Conservation (phyloP, 306 rosid genomes). For the Vicia faba region DNA sequence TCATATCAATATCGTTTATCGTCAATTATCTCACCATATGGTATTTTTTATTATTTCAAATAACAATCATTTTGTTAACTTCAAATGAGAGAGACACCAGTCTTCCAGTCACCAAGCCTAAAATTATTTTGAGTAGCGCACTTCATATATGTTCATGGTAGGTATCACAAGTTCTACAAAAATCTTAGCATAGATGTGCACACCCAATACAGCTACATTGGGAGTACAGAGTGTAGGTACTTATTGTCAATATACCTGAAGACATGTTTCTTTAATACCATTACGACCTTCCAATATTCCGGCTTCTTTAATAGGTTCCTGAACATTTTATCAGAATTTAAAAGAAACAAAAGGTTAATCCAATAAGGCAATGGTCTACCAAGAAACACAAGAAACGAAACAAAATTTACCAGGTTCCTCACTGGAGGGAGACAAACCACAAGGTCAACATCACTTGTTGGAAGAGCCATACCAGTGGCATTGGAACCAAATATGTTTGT, state of each 20-base stretch:
- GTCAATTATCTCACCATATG: slow-evolving; percentile 10
- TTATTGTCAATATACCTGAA: slow-evolving; percentile 67
- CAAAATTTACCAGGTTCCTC: slow-evolving; percentile 77
- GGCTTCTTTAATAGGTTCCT: slow-evolving; percentile 99
- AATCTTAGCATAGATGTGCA: slow-evolving; percentile 31
- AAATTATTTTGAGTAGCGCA: slow-evolving; percentile 20
- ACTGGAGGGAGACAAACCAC: slow-evolving; percentile 96
- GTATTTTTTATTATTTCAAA: slow-evolving; percentile 31
- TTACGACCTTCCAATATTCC: slow-evolving; percentile 98
- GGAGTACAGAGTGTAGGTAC: slow-evolving; percentile 23
- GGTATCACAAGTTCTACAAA: slow-evolving; percentile 14
- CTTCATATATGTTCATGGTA: slow-evolving; percentile 21
- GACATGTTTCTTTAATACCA: slow-evolving; percentile 97
- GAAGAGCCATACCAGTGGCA: slow-evolving; percentile 93
- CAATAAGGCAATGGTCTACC: slow-evolving; percentile 19
- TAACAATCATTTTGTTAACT: slow-evolving; percentile 8
- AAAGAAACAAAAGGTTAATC: slow-evolving; percentile 24
- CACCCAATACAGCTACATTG: slow-evolving; percentile 5
- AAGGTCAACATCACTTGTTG: slow-evolving; percentile 98
- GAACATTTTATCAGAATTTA: slow-evolving; percentile 28
- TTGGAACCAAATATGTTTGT: slow-evolving; percentile 89
- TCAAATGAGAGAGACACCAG: slow-evolving; percentile 8
- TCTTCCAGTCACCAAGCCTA: not conserved
- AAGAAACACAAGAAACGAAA: slow-evolving; percentile 14
- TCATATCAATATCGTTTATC: not conserved